phyloP scores from a whole-genome alignment of 139 green algal genomes.

The Ettlia oleoabundans region DNA sequence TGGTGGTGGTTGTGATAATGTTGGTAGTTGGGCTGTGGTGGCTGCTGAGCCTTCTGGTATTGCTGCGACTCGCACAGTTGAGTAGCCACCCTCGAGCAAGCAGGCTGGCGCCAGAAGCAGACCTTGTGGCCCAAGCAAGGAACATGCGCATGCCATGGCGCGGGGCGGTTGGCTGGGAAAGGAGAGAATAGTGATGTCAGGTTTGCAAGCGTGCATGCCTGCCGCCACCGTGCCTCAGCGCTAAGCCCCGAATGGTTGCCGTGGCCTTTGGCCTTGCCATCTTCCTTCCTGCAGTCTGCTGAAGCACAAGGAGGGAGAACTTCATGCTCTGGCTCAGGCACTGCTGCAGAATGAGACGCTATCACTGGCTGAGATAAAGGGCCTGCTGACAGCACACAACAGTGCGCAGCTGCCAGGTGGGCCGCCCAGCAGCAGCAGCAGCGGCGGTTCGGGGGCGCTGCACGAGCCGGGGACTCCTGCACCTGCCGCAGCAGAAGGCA shows the following conservation, averaged over 20 bases:
- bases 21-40: background rate
- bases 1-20: too few relatives aligned
- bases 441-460: background rate
- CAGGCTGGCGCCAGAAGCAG: too few relatives aligned
- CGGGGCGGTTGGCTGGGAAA: too few relatives aligned
- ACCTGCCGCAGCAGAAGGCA: background rate
- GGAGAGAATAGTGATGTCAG: too few relatives aligned
- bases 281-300: conserved; percentile 59
- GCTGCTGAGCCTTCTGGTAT: too few relatives aligned
- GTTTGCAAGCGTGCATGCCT: too few relatives aligned
- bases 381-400: background rate
- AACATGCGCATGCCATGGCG: too few relatives aligned
- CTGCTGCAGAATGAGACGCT: conserved; percentile 92
- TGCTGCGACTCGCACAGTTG: too few relatives aligned
- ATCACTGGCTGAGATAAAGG: conserved; percentile 37
- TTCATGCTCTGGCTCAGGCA: conserved; percentile 81
- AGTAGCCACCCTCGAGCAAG: too few relatives aligned
- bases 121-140: too few relatives aligned
- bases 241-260: background rate
- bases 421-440: background rate
- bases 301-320: conserved; percentile 72
- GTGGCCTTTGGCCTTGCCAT: background rate
- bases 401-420: conserved; percentile 15
- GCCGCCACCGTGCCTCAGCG: too few relatives aligned
- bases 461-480: too few relatives aligned